Evolutionary conservation across 805 yeast genomes (phyloP).

Genomic region (Priceomyces melissophilus): DNA sequence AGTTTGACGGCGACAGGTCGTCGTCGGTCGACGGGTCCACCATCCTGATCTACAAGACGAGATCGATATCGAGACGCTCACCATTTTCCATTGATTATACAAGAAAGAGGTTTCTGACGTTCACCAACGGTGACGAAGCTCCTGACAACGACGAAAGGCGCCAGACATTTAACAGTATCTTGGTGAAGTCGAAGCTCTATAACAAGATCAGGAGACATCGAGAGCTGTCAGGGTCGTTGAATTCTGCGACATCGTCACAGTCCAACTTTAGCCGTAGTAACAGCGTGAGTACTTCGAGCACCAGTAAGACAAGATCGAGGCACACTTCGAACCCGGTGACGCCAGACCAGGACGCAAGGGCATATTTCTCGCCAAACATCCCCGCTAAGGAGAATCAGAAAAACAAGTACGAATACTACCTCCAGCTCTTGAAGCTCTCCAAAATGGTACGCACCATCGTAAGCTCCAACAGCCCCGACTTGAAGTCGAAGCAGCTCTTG

Average conservation of each 20-base stretch:
- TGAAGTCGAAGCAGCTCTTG: slow-evolving; percentile 24
- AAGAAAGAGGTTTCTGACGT: slow-evolving; percentile 18
- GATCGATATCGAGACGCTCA: not conserved
- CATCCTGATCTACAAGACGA: not conserved
- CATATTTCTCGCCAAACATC: slow-evolving; percentile 10
- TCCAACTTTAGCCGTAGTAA: slow-evolving; percentile 19
- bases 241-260: slow-evolving; percentile 17
- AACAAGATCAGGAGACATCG: slow-evolving; percentile 34
- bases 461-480: slow-evolving; percentile 7
- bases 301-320: slow-evolving; percentile 18
- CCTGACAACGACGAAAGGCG: slow-evolving; percentile 16
- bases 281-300: slow-evolving; percentile 19
- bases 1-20: too few species aligned
- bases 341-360: not conserved
- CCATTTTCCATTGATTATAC: slow-evolving; percentile 5
- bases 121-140: slow-evolving; percentile 5
- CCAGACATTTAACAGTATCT: slow-evolving; percentile 18
- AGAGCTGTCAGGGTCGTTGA: slow-evolving; percentile 30
- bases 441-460: slow-evolving; percentile 11
- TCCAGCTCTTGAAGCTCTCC: slow-evolving; percentile 20
- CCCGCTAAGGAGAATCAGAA: slow-evolving; percentile 27
- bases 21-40: not conserved
- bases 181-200: slow-evolving; percentile 34
- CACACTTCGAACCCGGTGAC: slow-evolving; percentile 4
- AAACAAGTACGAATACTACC: slow-evolving; percentile 33